Evolutionary conservation across 169 alveolate species (phyloP), one percentile per base, ranked within the genome.

Genomic region (Plasmodium vivax): DNA sequence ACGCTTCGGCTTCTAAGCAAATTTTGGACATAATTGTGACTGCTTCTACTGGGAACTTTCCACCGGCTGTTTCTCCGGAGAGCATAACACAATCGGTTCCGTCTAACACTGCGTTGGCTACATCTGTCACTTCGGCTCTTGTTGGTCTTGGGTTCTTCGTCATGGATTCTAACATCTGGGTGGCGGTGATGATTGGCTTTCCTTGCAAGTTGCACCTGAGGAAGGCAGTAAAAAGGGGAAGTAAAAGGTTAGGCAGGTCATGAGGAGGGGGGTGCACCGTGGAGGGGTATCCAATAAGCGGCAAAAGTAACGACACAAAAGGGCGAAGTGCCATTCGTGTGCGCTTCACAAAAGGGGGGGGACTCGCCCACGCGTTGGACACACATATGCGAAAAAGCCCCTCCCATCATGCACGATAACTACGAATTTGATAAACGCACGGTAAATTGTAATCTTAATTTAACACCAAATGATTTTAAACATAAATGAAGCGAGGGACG

Each of bases 71-170:
- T 84, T 97, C 98, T 6, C 99, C 98, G 56, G 98, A 97, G 43
- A 98, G 96, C 98, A 95, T 97, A 72, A 99, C 99, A 41, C 99
- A 98, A 94, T 99, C 99, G 10, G 99, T 95, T 62, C 99, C 99
- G 94, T 99, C 99, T 51, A 99, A 93, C 23, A 99, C 99, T 1
- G 99, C 99, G 94, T 99, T 99, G 83, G 99, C 99, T 80, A 99
- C 99, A 98, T 99, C 99, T 4, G 99, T 97, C 41, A 99, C 99
- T 95, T 99, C 99, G 9, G 99, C 99, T 80, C 99, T 97, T 10
- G 99, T 99, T 14, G 99, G 99, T 92, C 99, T 96, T 16, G 99
- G 99, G 84, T 98, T 98, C 30, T 97, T 98, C 34, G 98, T 97
- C 99, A 99, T 99, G 74, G 99, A 98, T 96, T 99, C 99, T 83